Evolutionary conservation across 805 yeast species (phyloP).

Genomic region (Yarrowia hollandica): DNA sequence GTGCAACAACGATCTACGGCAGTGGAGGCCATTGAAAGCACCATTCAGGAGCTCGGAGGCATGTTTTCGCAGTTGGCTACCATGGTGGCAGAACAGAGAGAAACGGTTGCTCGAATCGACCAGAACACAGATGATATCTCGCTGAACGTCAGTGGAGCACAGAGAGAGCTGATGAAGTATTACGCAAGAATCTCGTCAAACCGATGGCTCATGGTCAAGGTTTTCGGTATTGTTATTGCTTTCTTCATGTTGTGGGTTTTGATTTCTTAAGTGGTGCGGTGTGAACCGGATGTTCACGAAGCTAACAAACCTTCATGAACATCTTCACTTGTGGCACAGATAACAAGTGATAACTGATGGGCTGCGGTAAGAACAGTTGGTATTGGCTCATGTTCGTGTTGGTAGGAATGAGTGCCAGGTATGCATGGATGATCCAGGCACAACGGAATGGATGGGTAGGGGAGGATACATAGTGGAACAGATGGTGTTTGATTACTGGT

Average conservation of each 20-base stretch:
- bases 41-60: conserved; percentile 94
- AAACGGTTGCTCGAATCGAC: conserved; percentile 91
- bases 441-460: background rate
- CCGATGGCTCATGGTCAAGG: conserved; percentile 86
- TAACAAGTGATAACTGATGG: too few species aligned
- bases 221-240: conserved; percentile 81
- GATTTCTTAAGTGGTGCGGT: conserved; percentile 33
- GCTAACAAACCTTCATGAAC: too few species aligned
- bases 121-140: conserved; percentile 91
- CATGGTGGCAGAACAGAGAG: conserved; percentile 98
- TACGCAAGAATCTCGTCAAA: conserved; percentile 84
- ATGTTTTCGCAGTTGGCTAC: conserved; percentile 92
- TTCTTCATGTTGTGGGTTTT: conserved; percentile 42
- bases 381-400: too few species aligned
- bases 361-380: too few species aligned
- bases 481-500: conserved; percentile 6
- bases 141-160: conserved; percentile 89
- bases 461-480: conserved; percentile 13
- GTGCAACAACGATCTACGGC: conserved; percentile 83
- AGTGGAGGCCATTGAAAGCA: conserved; percentile 94
- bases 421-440: background rate
- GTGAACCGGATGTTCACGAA: too few species aligned
- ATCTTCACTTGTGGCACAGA: too few species aligned
- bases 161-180: conserved; percentile 86
- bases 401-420: too few species aligned